Evolutionary conservation across 495 filamentous ascomycete species (phyloP), one percentile per base, ranked within the genome.

Genomic region (Xylaria palmicola): DNA sequence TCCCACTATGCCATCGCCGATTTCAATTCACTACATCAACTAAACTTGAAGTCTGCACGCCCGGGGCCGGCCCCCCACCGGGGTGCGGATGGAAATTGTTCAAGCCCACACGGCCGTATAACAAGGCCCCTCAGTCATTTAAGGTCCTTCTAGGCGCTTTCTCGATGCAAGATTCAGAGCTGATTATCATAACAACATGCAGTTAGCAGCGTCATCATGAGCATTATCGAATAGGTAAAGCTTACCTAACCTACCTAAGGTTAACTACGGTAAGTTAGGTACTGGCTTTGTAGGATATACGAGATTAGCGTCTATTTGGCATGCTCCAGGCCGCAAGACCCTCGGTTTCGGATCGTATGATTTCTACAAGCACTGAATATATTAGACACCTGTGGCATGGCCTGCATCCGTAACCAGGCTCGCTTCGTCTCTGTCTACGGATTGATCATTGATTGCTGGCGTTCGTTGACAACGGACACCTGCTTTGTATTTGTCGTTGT

Each of bases 381-480:
- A 53, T 26, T 8, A 27, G 36, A 34, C 51, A 41, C n/a, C n/a
- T 41, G 51, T 54, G 36, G 34, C 22, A 29, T 15, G 8, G 22
- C 27, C 12, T 54, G 15, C 22, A 37, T 40, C 34, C 41, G 34
- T 40, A 36, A 40, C 34, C 41, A 36, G 51, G 27, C 22, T 27
- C 34, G 29, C 24, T 7, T 22, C 22, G 12, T 27, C 51, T 40
- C 36, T 40, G 20, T 22, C 41, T 22, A 13, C 12, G 32, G 12
- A 53, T 37, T 37, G 51, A 54, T 40, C 5, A 53, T 37, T 37
- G 51, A 54, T 40, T 6, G 29, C 51, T 54, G 51, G 51, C 41
- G 51, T 34, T 36, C 41, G 27, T 54, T 54, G 51, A 1, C 26
- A 54, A 41, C 29, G 39, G 8, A 36, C 51, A 8, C 51, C 7